Evolutionary conservation across 2,329 filamentous ascomycete species (phyloP).

Genomic region (Diaporthe sp.): DNA sequence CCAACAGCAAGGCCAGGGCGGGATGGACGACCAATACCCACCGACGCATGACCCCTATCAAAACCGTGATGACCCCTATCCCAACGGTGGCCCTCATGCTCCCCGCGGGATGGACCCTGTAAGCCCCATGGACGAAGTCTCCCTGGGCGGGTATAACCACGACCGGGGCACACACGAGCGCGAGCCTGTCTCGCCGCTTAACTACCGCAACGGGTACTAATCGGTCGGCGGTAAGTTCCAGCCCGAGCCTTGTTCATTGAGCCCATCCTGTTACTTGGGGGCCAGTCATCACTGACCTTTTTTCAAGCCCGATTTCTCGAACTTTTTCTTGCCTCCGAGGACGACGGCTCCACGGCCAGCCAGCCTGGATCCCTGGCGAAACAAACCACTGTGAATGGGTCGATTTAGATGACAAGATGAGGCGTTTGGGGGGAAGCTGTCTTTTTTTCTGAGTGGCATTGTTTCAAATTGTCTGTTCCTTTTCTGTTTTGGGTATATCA

Average conservation of each 20-base stretch:
- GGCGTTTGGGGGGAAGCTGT: neutral
- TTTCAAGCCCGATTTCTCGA: neutral
- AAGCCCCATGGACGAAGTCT: slow-evolving; percentile 6
- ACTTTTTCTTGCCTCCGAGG: neutral
- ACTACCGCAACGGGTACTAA: neutral
- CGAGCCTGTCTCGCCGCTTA: neutral
- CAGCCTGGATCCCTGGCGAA: too few relatives aligned
- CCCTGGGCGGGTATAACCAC: neutral
- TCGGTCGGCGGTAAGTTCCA: neutral
- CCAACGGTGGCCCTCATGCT: too few relatives aligned
- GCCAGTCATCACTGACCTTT: neutral
- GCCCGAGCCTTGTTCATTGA: too few relatives aligned
- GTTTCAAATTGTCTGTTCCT: neutral
- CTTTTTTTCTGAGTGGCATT: neutral
- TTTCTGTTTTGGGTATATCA: slow-evolving; percentile 9
- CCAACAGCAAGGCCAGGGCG: neutral
- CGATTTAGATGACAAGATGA: neutral
- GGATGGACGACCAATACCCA: neutral
- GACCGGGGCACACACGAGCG: neutral
- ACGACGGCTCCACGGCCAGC: neutral
- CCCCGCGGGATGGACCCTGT: neutral
- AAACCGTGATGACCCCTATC: too few relatives aligned
- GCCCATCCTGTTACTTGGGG: neutral
- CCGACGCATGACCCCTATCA: neutral
- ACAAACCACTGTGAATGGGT: neutral